These are phyloP conservation scores for Hydrangea macrophylla DNA, from an alignment of 148 eudicot genomes.

Conservation along the genomic window DNA sequence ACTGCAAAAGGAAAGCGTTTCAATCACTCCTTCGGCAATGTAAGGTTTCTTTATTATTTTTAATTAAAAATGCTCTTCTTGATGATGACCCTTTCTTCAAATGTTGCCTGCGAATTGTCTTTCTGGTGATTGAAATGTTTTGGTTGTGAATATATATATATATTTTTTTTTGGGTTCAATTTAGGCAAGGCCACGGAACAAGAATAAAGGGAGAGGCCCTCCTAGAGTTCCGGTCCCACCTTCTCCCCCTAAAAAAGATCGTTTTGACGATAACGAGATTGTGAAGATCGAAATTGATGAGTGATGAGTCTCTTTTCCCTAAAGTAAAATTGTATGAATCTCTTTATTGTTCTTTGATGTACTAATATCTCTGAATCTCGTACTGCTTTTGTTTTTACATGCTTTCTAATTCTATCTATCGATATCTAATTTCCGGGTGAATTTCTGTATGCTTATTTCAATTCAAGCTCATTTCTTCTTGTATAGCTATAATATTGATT, in stretches of 20 bases:
- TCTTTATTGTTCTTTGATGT: too few relatives aligned
- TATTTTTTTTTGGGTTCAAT: neutral
- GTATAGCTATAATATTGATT: too few relatives aligned
- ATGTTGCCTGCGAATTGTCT: neutral
- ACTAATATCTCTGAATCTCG: too few relatives aligned
- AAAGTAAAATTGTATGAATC: too few relatives aligned
- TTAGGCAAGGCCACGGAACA: constrained; percentile 36
- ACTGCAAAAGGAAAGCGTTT: constrained; percentile 41
- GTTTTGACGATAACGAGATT: constrained; percentile 31
- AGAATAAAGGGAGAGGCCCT: constrained; percentile 44
- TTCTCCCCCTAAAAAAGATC: constrained; percentile 35
- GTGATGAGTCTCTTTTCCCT: too few relatives aligned
- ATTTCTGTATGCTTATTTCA: too few relatives aligned
- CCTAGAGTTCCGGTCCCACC: constrained; percentile 41
- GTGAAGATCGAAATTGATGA: constrained; percentile 37
- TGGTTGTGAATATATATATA: neutral
- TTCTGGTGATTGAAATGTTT: neutral
- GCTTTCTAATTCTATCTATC: too few relatives aligned
- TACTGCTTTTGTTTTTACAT: too few relatives aligned
- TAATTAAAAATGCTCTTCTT: neutral
- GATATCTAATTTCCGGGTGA: too few relatives aligned
- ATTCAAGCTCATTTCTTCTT: too few relatives aligned
- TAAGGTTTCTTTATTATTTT: constrained; percentile 9
- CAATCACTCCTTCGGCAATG: constrained; percentile 40
- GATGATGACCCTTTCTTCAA: neutral